Evolutionary conservation across 1,284 basidiomycete genomes (phyloP), one percentile per base, ranked within the genome.

Genomic region (Rhodotorula sp.): DNA sequence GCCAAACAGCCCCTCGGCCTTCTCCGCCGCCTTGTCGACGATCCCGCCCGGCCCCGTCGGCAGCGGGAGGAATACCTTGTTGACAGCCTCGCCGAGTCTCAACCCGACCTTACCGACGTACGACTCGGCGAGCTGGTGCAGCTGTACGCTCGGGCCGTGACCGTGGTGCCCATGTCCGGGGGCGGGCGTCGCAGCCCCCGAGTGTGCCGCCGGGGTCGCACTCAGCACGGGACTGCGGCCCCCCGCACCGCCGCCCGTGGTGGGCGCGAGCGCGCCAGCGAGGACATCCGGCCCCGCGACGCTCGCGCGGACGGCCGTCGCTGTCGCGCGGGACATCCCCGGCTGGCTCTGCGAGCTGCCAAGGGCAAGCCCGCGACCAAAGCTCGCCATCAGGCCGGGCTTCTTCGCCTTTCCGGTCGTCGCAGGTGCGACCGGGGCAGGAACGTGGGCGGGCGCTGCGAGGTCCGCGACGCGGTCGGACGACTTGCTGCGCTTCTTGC

Each of bases 91-190:
- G 61, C 73, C 73, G 39, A 79, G 61, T 2, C 71, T 53, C n/a
- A 76, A 62, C 41, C 70, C 71, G 48, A 79, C 77, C 51, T 78
- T 76, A 25, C 73, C 73, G 57, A 79, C 76, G 70, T 78, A 77
- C 54, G 69, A 73, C 44, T 78, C 78, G 46, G 78, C 71, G 39
- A 79, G 69, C 44, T 72, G 69, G 61, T 72, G 70, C 32, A 74
- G 53, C 53, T 54, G 53, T 6, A 54, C 53, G 53, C 29, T 54
- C 53, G 29, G 32, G 32, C 17, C 51, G 17, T 21, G 51, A 0
- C 0, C 4, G 29, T 15, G 29, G 29, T 12, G n/a, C 32, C 17
- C 53, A 17, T 46, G 48, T 8, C 10, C 57, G 19, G 39, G 12
- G 6, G 10, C 5, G 5, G 69, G 56, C 19, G 69, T 70, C 60